phyloP scores from a whole-genome alignment of 768 basidiomycete genomes.

The Amyloporia xantha region DNA sequence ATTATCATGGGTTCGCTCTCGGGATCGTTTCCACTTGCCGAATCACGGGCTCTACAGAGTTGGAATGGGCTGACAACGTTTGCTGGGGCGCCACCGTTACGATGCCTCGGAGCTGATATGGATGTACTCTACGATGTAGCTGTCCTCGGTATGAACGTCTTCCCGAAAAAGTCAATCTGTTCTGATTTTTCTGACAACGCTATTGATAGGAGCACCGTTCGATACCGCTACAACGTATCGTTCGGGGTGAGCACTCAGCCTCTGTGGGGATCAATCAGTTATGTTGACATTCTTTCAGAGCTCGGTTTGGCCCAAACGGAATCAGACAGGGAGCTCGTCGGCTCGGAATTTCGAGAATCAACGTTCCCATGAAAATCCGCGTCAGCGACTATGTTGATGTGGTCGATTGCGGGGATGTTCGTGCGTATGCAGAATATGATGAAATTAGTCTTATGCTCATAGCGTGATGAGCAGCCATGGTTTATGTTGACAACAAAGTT shows the following conservation, averaged over 20 bases:
- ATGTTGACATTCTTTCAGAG: slow-evolving; percentile 30
- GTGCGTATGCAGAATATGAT: slow-evolving; percentile 57
- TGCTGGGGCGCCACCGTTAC: slow-evolving; percentile 18
- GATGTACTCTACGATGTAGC: slow-evolving; percentile 23
- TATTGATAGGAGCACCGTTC: slow-evolving; percentile 22
- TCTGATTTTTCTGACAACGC: slow-evolving; percentile 9
- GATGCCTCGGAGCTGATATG: slow-evolving; percentile 24
- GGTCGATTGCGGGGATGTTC: slow-evolving; percentile 76
- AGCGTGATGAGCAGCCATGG: slow-evolving; percentile 13
- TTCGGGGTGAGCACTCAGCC: slow-evolving; percentile 20
- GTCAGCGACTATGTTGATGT: slow-evolving; percentile 60
- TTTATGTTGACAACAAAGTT: slow-evolving; percentile 46
- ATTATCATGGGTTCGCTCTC: too few relatives aligned
- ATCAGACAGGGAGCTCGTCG: slow-evolving; percentile 76
- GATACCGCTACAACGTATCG: slow-evolving; percentile 28
- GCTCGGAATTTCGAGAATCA: slow-evolving; percentile 68
- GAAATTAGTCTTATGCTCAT: neutral
- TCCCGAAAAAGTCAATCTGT: neutral
- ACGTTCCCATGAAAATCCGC: slow-evolving; percentile 65
- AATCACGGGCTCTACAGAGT: too few relatives aligned
- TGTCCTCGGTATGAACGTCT: slow-evolving; percentile 15
- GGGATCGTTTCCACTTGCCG: too few relatives aligned
- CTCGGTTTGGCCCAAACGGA: slow-evolving; percentile 80
- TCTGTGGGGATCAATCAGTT: too few relatives aligned
- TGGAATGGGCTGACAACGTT: slow-evolving; percentile 26